phyloP scores from a whole-genome alignment of 2,329 filamentous ascomycete species.

The Colletotrichum viniferum region DNA sequence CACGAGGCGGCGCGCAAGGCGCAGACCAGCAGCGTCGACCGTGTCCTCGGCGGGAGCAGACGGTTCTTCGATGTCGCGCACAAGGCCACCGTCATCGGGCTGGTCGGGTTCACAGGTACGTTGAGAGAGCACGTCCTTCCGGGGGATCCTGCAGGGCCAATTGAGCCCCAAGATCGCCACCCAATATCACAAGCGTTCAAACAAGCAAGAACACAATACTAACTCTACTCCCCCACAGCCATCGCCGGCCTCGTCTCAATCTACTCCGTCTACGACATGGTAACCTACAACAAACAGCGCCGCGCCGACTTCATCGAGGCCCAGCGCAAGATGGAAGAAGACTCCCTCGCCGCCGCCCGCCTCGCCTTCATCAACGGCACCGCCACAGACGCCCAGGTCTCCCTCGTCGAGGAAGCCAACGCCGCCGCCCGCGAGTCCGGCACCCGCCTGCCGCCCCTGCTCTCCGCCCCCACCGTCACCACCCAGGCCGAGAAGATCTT shows the following conservation, averaged over 20 bases:
- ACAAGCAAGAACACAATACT: not conserved
- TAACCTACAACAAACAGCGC: conserved; percentile 63
- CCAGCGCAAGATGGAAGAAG: conserved; percentile 57
- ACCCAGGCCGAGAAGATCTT: conserved; percentile 20
- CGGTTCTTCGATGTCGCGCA: conserved; percentile 61
- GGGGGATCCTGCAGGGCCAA: not conserved
- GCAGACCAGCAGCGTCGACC: conserved; percentile 57
- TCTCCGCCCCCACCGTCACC: conserved; percentile 43
- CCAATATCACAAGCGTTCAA: not conserved
- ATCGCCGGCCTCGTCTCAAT: conserved; percentile 60
- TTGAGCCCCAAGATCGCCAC: not conserved
- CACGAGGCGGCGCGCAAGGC: conserved; percentile 70
- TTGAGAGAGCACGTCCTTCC: no score
- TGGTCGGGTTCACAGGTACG: conserved; percentile 62
- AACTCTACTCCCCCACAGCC: conserved; percentile 36
- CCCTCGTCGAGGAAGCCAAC: conserved; percentile 62
- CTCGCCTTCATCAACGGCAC: conserved; percentile 64
- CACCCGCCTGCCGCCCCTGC: conserved; percentile 54
- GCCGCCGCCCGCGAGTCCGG: conserved; percentile 49
- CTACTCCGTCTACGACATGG: conserved; percentile 67
- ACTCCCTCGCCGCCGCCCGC: conserved; percentile 61
- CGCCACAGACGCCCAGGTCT: conserved; percentile 60
- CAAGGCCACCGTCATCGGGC: conserved; percentile 56
- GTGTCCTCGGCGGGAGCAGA: conserved; percentile 51
- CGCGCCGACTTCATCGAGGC: conserved; percentile 62